These are phyloP conservation scores for Aphanocladium album DNA, from an alignment of 2,329 filamentous ascomycete genomes.

Conservation along the genomic window DNA sequence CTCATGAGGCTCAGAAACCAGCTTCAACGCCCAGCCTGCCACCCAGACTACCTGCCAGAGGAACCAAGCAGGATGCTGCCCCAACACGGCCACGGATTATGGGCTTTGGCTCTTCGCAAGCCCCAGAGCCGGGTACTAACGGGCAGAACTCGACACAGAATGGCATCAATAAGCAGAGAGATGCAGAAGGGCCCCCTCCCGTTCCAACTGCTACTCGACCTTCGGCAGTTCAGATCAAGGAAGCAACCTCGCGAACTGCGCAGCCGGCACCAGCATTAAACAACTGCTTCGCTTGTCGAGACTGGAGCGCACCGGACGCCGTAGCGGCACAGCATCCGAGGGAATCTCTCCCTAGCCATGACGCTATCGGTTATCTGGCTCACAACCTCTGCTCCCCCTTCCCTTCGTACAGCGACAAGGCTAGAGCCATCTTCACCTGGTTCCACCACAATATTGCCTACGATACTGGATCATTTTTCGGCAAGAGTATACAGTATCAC, in stretches of 20 bases:
- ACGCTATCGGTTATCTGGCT: conserved; percentile 70
- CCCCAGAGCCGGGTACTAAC: conserved; percentile 12
- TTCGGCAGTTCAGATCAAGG: conserved; percentile 45
- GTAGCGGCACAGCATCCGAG: conserved; percentile 75
- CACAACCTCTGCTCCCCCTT: conserved; percentile 75
- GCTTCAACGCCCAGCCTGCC: conserved; percentile 35
- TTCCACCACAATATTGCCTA: conserved; percentile 90
- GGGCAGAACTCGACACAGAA: neutral
- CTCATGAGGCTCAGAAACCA: neutral
- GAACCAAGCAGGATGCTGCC: neutral
- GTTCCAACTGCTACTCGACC: conserved; percentile 50
- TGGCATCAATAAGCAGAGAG: conserved; percentile 5
- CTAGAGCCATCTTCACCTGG: conserved; percentile 90
- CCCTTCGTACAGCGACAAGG: conserved; percentile 80
- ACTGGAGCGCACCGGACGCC: conserved; percentile 76
- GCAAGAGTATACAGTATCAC: conserved; percentile 58
- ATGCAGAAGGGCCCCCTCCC: conserved; percentile 20
- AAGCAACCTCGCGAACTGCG: conserved; percentile 30
- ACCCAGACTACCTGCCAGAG: conserved; percentile 44
- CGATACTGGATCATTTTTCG: conserved; percentile 75
- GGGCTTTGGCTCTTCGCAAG: conserved; percentile 13
- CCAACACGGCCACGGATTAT: conserved; percentile 9
- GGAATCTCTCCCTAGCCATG: conserved; percentile 59
- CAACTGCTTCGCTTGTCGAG: conserved; percentile 75
- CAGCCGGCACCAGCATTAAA: conserved; percentile 23